These are phyloP conservation scores for Rhizopus microsporus DNA, from an alignment of 371 early-diverging fungal species.

Conservation along the genomic window DNA sequence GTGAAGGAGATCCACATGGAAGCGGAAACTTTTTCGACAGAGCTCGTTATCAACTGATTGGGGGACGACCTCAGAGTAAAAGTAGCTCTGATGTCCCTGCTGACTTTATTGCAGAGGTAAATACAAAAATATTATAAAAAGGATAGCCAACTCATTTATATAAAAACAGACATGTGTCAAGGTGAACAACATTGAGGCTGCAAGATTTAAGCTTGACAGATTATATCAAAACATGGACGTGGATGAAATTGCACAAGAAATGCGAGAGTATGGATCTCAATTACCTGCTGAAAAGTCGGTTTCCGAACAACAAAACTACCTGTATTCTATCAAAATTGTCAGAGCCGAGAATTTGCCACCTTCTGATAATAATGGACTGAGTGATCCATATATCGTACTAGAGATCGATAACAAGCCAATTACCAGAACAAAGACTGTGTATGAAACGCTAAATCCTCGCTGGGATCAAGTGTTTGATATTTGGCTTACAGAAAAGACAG, in stretches of 20 bases:
- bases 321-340: constrained; percentile 62
- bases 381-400: constrained; percentile 78
- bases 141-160: not conserved
- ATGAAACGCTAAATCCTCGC: constrained; percentile 79
- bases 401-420: constrained; percentile 56
- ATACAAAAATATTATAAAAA: not conserved
- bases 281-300: constrained; percentile 11
- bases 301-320: constrained; percentile 34
- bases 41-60: constrained; percentile 41
- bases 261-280: constrained; percentile 44
- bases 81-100: constrained; percentile 33
- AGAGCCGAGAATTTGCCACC: constrained; percentile 59
- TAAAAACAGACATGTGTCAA: constrained; percentile 55
- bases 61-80: constrained; percentile 33
- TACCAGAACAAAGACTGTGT: constrained; percentile 65
- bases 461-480: constrained; percentile 93
- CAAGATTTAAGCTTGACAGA: constrained; percentile 60
- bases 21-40: constrained; percentile 37
- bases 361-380: constrained; percentile 60
- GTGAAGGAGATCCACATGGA: constrained; percentile 17
- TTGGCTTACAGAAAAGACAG: constrained; percentile 57
- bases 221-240: constrained; percentile 68
- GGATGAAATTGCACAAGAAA: constrained; percentile 54
- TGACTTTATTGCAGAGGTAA: constrained; percentile 60
- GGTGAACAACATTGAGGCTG: constrained; percentile 71